Percentiles rank a stretch among this genome's conserved stretches.
These are phyloP conservation scores for Aspergillus spinulosporus DNA, from an alignment of 2,329 filamentous ascomycete genomes.

Conservation along the genomic window DNA sequence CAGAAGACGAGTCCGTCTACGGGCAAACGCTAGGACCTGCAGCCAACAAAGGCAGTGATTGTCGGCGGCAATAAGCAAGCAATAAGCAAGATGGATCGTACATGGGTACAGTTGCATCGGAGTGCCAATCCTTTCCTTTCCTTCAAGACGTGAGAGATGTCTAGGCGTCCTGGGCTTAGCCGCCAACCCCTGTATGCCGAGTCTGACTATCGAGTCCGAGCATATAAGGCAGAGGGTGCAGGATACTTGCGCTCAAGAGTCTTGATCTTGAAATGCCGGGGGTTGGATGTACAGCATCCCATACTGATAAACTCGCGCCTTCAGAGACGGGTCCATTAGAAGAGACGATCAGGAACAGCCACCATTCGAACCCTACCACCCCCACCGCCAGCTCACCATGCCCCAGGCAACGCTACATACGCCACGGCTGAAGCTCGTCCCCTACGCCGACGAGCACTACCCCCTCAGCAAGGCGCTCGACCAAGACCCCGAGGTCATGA, in stretches of 20 bases:
- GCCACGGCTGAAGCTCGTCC: conserved; percentile 7
- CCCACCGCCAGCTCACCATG: neutral
- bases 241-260: neutral
- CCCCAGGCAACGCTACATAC: neutral
- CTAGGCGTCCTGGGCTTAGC: neutral
- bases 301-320: no score
- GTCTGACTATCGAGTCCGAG: neutral
- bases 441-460: conserved; percentile 1
- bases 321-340: no score
- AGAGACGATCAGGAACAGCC: no score
- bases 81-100: neutral
- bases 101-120: neutral
- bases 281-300: no score
- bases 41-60: neutral
- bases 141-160: neutral
- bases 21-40: neutral
- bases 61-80: neutral
- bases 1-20: neutral
- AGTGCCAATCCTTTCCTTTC: neutral
- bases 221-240: conserved; percentile 4
- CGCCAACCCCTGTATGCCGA: neutral
- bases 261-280: neutral
- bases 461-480: conserved; percentile 14
- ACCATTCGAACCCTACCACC: neutral
- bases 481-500: conserved; percentile 17